Conservation (phyloP, 768 basidiomycete genomes). For the Pleurotus ostreatus region DNA sequence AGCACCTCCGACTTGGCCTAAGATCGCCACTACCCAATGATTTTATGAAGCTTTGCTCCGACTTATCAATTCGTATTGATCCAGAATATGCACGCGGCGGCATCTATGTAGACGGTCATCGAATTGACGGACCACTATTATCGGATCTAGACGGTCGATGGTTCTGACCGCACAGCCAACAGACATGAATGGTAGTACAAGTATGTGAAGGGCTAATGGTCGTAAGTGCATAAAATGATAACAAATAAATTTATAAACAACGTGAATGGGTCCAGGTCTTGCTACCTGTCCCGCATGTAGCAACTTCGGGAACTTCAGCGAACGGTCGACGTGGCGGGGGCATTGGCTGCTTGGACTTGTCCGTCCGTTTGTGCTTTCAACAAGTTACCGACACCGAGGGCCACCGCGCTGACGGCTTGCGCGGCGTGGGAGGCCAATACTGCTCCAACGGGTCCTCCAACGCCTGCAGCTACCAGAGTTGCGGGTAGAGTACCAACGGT, state of each 20-base stretch:
- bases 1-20: constrained; percentile 50
- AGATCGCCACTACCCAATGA: constrained; percentile 54
- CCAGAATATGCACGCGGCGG: constrained; percentile 37
- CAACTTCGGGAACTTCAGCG: neutral
- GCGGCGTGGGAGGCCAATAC: constrained; percentile 69
- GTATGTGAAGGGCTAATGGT: too few relatives aligned
- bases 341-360: neutral
- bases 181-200: too few relatives aligned
- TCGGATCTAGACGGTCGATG: constrained; percentile 34
- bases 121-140: constrained; percentile 27
- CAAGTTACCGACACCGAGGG: constrained; percentile 64
- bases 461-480: constrained; percentile 63
- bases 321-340: neutral
- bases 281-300: neutral
- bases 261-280: neutral
- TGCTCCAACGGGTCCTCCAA: constrained; percentile 49
- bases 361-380: constrained; percentile 44
- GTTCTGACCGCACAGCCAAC: constrained; percentile 11
- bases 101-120: constrained; percentile 39
- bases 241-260: constrained; percentile 6
- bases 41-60: constrained; percentile 47
- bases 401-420: constrained; percentile 77
- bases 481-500: constrained; percentile 74
- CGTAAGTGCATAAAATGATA: neutral
- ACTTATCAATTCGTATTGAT: constrained; percentile 39